Evolutionary conservation across 2,329 filamentous ascomycete species (phyloP).

Genomic region (Tolypocladium tundrense): DNA sequence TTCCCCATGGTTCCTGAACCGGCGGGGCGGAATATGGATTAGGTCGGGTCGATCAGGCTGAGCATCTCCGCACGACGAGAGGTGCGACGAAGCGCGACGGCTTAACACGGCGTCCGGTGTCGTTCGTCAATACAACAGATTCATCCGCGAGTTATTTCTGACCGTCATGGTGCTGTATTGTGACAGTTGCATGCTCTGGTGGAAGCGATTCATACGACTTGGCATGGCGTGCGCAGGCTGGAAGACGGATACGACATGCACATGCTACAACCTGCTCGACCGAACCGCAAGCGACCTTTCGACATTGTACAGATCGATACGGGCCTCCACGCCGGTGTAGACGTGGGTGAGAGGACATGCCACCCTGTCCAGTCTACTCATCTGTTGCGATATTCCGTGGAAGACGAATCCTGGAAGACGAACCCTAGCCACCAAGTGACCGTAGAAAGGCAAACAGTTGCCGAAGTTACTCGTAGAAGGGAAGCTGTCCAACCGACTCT

Average conservation of each 20-base stretch:
- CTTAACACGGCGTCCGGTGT: constrained; percentile 30
- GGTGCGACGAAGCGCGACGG: constrained; percentile 26
- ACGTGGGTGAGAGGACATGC: neutral
- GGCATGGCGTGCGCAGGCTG: neutral
- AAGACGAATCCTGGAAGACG: neutral
- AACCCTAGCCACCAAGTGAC: neutral
- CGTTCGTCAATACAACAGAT: constrained; percentile 30
- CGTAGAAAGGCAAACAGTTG: neutral
- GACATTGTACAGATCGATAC: neutral
- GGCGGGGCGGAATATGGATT: constrained; percentile 24
- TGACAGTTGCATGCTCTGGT: neutral
- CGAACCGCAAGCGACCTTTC: neutral
- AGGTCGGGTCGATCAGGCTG: constrained; percentile 25
- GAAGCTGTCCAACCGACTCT: neutral
- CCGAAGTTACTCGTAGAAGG: neutral
- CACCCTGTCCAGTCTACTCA: neutral
- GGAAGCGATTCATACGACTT: neutral
- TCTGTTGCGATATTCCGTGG: neutral
- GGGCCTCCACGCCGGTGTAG: too few species aligned
- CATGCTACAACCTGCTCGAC: neutral
- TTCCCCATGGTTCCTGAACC: constrained; percentile 20
- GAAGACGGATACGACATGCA: neutral
- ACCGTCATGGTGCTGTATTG: neutral
- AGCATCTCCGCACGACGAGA: constrained; percentile 21
- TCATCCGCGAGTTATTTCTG: constrained; percentile 13